Evolutionary conservation across 495 filamentous ascomycete species (phyloP), one percentile per base, ranked within the genome.

Genomic region (Daldinia loculata): DNA sequence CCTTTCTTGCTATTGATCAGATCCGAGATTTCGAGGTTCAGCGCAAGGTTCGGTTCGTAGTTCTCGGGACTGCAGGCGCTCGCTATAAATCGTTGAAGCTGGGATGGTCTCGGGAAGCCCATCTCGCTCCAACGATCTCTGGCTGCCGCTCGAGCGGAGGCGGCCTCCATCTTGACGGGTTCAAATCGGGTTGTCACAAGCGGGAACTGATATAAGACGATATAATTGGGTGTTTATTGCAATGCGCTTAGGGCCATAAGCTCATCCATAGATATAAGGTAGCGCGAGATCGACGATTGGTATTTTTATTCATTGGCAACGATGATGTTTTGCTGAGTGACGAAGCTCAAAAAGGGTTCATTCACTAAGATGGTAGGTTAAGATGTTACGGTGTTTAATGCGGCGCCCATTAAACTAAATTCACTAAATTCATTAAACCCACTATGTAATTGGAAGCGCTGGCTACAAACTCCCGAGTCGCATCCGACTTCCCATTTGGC

Each of bases 1-100:
- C 95, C 95, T 82, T 98, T 98, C 86, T 98, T 99, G 75, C 91
- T 90, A 78, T 99, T 99, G 84, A 99, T 92, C 69, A 98, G 82
- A 83, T 99, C 95, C 64, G 93, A 85, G 75, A 99, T 97, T 87
- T 99, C 95, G 77, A 99, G 91, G 80, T 94, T 94, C 65, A 98
- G 86, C 57, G 95, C 96, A 59, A 99, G 89, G 78, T 98, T 98
- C 63, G 95, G 94, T 82, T 98, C 96, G 84, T 92, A 97, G 82
- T 98, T 98, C 70, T 93, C 90, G 41, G 95, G 92, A 76, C 95
- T 94, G 81, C 95, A 98, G 72, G 95, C 95, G 81, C 92, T 92
- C 73, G 94, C 90, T 80, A 99, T 97, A 80, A 94, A 97, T 80
- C 96, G 90, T 80, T 96, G 94, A 52, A 99, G 87, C 75, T 92